Evolutionary conservation across 2,329 filamentous ascomycete species (phyloP).

Genomic region (Arthrobotrys musiformis): DNA sequence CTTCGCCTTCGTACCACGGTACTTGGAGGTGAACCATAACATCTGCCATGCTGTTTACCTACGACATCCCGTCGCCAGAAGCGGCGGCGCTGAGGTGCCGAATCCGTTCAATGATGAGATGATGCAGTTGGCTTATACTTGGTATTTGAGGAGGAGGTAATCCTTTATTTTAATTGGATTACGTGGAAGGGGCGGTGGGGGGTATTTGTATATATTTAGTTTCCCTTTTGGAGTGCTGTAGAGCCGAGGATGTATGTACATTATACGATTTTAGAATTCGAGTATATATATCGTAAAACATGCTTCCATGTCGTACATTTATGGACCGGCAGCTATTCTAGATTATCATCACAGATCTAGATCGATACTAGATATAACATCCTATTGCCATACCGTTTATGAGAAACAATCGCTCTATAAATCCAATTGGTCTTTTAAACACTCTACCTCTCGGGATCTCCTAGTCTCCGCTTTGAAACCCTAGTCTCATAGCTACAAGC

Average conservation of each 20-base stretch:
- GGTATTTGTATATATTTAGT: conserved; percentile 2
- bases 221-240: not conserved
- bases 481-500: not conserved
- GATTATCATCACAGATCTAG: too few species aligned
- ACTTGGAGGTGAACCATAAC: conserved; percentile 97
- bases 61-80: conserved; percentile 88
- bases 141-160: conserved; percentile 87
- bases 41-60: conserved; percentile 96
- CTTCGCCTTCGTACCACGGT: conserved; percentile 93
- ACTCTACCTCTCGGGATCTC: too few species aligned
- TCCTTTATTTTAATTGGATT: not conserved
- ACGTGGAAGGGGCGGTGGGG: not conserved
- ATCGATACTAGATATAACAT: too few species aligned
- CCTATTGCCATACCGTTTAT: too few species aligned
- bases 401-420: too few species aligned
- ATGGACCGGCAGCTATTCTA: too few species aligned
- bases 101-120: conserved; percentile 65
- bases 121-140: conserved; percentile 88
- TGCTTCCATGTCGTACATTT: not conserved
- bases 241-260: not conserved
- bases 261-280: conserved; percentile 18
- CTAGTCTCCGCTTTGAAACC: too few species aligned
- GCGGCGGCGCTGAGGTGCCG: conserved; percentile 70
- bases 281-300: not conserved
- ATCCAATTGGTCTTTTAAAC: too few species aligned